Base-by-base conservation (phyloP, 179 eudicot species). In the Camellia oleifera region DNA sequence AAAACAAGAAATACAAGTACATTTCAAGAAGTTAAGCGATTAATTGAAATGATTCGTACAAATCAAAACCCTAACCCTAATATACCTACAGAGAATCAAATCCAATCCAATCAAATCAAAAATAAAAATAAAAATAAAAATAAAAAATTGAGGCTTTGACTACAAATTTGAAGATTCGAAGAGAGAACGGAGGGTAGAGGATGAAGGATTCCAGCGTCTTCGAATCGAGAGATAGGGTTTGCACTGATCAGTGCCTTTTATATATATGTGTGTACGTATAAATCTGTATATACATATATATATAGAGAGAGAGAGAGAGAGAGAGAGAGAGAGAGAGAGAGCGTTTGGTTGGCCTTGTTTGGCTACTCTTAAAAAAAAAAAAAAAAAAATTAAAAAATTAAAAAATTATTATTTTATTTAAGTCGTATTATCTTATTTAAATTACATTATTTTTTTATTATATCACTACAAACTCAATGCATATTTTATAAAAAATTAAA, bases 41-140 rank as follows among this genome's bases (percentile, higher is more conserved):
- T 78, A 23, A 60, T 8, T 7, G 4, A 5, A 26, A 8, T n/a
- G 17, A 70, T 20, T 44, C 42, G 7, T 58, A 68, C n/a, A 58
- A 72, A 64, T 60, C 6, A 6, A 72, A 72, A 72, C 58, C 82
- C 61, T 62, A 72, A 17, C 53, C 76, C 77, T 15, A 48, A 26
- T 23, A 15, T 17, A 60, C 42, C 17, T 40, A 50, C 12, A 56
- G 17, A 50, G 53, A 72, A 61, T 46, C 26, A 64, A 40, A 68
- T 32, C 40, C 40, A 32, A 32, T 32, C 40, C 40, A 32, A 32
- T 32, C 40, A 32, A 32, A 32, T 32, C 40, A 32, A 32, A 32
- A 32, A 32, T 1, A 32, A 32, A 32, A 32, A 32, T 32, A 32
- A 7, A 48, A 48, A 48, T 48, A 48, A 48, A 48, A 2, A 71